phyloP scores from a whole-genome alignment of 179 eudicot species.

The Beta macrorhiza region DNA sequence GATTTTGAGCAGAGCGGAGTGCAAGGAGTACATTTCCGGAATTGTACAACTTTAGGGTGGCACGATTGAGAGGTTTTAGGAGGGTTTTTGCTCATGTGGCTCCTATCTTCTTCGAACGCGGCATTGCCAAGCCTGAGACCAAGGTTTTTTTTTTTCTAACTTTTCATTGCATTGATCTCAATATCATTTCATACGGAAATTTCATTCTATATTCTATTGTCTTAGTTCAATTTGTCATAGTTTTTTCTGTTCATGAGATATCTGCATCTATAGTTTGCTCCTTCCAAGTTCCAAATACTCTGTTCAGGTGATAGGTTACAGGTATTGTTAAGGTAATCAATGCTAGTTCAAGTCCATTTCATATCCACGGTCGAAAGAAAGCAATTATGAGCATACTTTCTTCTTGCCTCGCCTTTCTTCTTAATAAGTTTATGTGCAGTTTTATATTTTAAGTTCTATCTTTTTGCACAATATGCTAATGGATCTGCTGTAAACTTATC shows the following conservation, averaged over 20 bases:
- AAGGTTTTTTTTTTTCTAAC: slow-evolving; percentile 41
- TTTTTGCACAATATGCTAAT: slow-evolving; percentile 3
- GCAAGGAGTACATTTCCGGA: slow-evolving; percentile 98
- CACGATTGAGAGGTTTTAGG: slow-evolving; percentile 73
- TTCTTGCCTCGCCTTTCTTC: background rate
- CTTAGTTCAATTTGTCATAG: background rate
- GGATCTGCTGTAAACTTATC: slow-evolving; percentile 14
- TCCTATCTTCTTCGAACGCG: slow-evolving; percentile 91
- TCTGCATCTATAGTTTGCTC: background rate
- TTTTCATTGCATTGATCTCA: background rate
- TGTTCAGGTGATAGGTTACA: background rate
- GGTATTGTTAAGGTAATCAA: background rate
- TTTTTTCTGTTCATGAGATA: background rate
- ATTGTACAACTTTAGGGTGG: slow-evolving; percentile 67
- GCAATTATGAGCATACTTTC: background rate
- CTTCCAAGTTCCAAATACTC: background rate
- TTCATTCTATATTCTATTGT: background rate
- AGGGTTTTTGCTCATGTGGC: slow-evolving; percentile 88
- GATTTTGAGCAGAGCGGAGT: slow-evolving; percentile 62
- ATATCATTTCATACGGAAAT: background rate
- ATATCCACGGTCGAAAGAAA: background rate
- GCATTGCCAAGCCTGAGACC: slow-evolving; percentile 85
- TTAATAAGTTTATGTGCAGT: background rate
- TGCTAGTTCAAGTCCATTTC: background rate
- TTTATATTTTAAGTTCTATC: background rate